Percentiles rank a stretch among this genome's conserved stretches.
phyloP scores from a whole-genome alignment of 768 basidiomycete species.

The Collybia sordida region DNA sequence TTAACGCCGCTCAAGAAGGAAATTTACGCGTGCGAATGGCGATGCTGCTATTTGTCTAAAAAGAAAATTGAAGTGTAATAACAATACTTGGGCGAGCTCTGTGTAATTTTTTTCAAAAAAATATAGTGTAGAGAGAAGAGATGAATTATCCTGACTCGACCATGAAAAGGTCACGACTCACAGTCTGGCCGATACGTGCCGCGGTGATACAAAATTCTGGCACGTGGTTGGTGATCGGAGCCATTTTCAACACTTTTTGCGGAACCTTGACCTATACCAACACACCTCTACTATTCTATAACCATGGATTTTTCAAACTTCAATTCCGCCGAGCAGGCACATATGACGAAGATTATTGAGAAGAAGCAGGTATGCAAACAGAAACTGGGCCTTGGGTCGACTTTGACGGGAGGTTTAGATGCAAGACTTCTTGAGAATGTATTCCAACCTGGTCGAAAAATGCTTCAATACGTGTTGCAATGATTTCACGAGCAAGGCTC shows the following conservation, averaged over 20 bases:
- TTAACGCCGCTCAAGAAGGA: not conserved
- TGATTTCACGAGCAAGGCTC: constrained; percentile 94
- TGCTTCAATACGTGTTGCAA: constrained; percentile 96
- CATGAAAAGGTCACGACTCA: too few species aligned
- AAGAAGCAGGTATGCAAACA: constrained; percentile 79
- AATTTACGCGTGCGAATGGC: too few species aligned
- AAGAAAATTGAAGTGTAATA: not conserved
- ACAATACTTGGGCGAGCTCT: too few species aligned
- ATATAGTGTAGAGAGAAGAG: too few species aligned
- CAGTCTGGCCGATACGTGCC: too few species aligned
- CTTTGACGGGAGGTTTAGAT: constrained; percentile 52
- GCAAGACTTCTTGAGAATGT: constrained; percentile 97
- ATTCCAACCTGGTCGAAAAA: constrained; percentile 91
- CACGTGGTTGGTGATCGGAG: too few species aligned
- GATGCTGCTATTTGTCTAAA: too few species aligned
- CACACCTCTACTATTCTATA: constrained; percentile 6
- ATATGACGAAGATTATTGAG: constrained; percentile 92
- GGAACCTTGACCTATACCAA: too few species aligned
- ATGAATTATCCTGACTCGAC: not conserved
- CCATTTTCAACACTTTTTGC: too few species aligned
- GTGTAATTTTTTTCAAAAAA: too few species aligned
- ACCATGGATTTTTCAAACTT: constrained; percentile 91
- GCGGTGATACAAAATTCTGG: too few species aligned
- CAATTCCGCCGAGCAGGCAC: constrained; percentile 91
- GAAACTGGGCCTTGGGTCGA: too few species aligned